Evolutionary conservation across 345 rosid species (phyloP), one percentile per base, ranked within the genome.

Genomic region (Streptanthus diversifolius): DNA sequence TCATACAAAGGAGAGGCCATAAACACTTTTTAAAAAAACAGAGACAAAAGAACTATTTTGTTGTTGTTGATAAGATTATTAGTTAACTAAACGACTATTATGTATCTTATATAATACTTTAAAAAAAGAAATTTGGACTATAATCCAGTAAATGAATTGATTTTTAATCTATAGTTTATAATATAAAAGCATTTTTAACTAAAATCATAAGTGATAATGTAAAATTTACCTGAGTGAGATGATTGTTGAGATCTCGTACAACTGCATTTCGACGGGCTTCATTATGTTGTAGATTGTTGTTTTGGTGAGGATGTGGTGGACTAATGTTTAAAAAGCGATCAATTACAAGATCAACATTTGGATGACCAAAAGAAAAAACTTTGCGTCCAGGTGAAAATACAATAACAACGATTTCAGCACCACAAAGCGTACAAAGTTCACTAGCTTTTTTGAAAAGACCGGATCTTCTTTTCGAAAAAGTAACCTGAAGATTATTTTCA

Each of bases 311-410:
- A 7, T 47, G 39, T 30, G 58, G 9, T 21, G 58, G 71, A 29
- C 51, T 72, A 4, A 57, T 41, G 58, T 66, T 57, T 14, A 83
- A 68, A 55, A 79, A 86, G 0, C 77, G 81, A 11, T 82, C 66
- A 0, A 83, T 27, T 3, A 82, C 55, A 17, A 67, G 22, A 0
- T 85, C 80, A 5, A 84, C 86, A 13, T 71, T 35, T 17, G 88
- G 89, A 67, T 88, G 86, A 21, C 93, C 90, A 18, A 86, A 88
- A 29, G 90, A 84, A 75, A 77, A 86, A 8, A 77, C 70, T 74
- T 90, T 88, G 19, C 25, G 30, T 5, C 51, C 51, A 0, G 79
- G 79, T 5, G 80, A 76, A 45, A 62, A 76, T 0, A 76, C 80
- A n/a, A 76, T 54, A 1, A 76, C 2, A 5, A 32, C 71, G 0